Conservation (phyloP, 2,329 filamentous ascomycete species). For the Clarireedia monteithiana region DNA sequence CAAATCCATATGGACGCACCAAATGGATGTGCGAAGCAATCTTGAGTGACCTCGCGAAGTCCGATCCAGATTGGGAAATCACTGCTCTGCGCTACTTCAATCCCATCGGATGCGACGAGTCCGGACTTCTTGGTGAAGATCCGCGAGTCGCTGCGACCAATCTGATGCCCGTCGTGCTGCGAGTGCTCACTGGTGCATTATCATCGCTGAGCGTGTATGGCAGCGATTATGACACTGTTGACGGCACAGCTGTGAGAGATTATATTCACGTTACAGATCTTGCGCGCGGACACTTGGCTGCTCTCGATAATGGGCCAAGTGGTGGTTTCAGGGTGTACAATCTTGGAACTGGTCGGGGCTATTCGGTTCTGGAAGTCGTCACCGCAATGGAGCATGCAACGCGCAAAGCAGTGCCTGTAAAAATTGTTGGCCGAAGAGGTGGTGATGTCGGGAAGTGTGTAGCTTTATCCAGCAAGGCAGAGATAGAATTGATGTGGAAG, state of each 20-base stretch:
- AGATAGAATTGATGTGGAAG: slow-evolving; percentile 37
- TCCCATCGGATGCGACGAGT: slow-evolving; percentile 57
- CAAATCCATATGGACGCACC: slow-evolving; percentile 57
- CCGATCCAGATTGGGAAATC: slow-evolving; percentile 55
- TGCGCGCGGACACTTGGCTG: slow-evolving; percentile 55
- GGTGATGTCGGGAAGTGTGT: slow-evolving; percentile 39
- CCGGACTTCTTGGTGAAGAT: slow-evolving; percentile 56
- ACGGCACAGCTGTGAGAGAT: slow-evolving; percentile 59
- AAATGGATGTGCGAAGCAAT: slow-evolving; percentile 64
- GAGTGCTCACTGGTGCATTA: slow-evolving; percentile 49
- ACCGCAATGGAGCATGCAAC: slow-evolving; percentile 33
- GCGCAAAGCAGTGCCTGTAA: slow-evolving; percentile 31
- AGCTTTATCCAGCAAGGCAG: slow-evolving; percentile 34
- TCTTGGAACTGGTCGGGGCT: slow-evolving; percentile 38
- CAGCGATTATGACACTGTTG: slow-evolving; percentile 55
- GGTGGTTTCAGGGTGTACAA: slow-evolving; percentile 38
- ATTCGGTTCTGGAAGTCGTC: slow-evolving; percentile 38
- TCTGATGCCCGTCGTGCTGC: slow-evolving; percentile 55
- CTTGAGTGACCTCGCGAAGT: slow-evolving; percentile 50
- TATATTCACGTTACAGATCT: slow-evolving; percentile 63
- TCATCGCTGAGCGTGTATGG: slow-evolving; percentile 53
- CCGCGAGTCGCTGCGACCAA: slow-evolving; percentile 55
- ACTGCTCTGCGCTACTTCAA: slow-evolving; percentile 61
- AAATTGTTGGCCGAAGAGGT: slow-evolving; percentile 32
- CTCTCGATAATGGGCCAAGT: slow-evolving; percentile 33